Evolutionary conservation across 2,329 filamentous ascomycete genomes (phyloP).

Genomic region (Alternaria sp.): DNA sequence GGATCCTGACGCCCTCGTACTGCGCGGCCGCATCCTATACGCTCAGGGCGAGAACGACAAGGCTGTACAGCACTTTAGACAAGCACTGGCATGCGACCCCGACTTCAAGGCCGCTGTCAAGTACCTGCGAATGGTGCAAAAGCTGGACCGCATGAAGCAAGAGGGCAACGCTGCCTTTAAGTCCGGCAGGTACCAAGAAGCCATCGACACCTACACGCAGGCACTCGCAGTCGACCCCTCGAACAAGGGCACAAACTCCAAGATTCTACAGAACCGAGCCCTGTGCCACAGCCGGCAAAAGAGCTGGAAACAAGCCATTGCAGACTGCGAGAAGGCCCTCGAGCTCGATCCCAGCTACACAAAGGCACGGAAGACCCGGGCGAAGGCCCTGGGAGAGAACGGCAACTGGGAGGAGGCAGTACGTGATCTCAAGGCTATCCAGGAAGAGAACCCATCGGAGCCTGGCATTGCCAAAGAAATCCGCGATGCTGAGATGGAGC

Average conservation of each 20-base stretch:
- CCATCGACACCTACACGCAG: conserved; percentile 82
- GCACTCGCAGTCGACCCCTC: conserved; percentile 84
- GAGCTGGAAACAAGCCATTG: conserved; percentile 79
- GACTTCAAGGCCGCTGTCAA: conserved; percentile 89
- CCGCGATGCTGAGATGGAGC: conserved; percentile 86
- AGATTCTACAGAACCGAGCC: conserved; percentile 92
- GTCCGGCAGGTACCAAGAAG: conserved; percentile 76
- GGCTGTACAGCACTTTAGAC: conserved; percentile 88
- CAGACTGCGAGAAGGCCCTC: conserved; percentile 85
- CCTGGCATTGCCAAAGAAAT: conserved; percentile 82
- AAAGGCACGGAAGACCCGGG: conserved; percentile 93
- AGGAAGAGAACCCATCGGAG: conserved; percentile 83
- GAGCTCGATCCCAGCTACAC: conserved; percentile 81
- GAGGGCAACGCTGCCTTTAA: conserved; percentile 94
- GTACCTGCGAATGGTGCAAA: conserved; percentile 87
- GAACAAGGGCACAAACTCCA: conserved; percentile 93
- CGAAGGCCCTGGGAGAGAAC: conserved; percentile 83
- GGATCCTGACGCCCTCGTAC: conserved; percentile 90
- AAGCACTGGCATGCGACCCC: conserved; percentile 87
- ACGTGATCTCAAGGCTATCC: conserved; percentile 84
- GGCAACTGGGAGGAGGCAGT: conserved; percentile 93
- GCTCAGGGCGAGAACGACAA: conserved; percentile 94
- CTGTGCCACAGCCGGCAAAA: conserved; percentile 84
- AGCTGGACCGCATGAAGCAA: conserved; percentile 90
- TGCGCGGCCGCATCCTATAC: conserved; percentile 87